Conservation (phyloP, 345 rosid species). For the Excoecaria agallocha region DNA sequence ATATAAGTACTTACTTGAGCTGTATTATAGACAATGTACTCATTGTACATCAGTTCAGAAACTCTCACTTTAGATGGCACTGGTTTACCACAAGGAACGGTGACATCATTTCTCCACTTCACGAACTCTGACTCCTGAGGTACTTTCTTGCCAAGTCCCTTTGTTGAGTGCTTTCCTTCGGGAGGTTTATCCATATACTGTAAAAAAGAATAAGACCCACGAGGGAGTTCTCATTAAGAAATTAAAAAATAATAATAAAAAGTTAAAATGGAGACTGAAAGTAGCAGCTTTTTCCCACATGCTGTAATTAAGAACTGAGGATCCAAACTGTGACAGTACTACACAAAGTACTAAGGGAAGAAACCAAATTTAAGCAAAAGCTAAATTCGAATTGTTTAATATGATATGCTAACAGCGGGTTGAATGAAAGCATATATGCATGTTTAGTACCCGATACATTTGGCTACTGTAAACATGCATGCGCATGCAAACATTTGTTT, state of each 20-base stretch:
- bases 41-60: conserved; percentile 91
- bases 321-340: neutral
- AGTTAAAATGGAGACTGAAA: neutral
- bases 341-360: neutral
- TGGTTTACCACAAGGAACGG: conserved; percentile 92
- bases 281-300: neutral
- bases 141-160: conserved; percentile 85
- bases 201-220: neutral
- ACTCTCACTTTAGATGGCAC: conserved; percentile 63
- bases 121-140: conserved; percentile 72
- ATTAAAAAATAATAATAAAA: neutral
- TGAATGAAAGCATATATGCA: neutral
- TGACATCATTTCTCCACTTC: conserved; percentile 80
- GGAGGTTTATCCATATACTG: conserved; percentile 91
- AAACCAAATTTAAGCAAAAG: neutral
- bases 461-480: neutral
- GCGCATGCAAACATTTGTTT: neutral
- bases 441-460: neutral
- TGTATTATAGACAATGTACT: conserved; percentile 81
- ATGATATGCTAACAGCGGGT: neutral
- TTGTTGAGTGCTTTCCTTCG: conserved; percentile 84
- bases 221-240: neutral
- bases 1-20: conserved; percentile 61
- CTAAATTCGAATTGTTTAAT: neutral
- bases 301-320: neutral